These are phyloP conservation scores for Fusarium subglutinans DNA, from an alignment of 2,329 filamentous ascomycete genomes.

Conservation along the genomic window DNA sequence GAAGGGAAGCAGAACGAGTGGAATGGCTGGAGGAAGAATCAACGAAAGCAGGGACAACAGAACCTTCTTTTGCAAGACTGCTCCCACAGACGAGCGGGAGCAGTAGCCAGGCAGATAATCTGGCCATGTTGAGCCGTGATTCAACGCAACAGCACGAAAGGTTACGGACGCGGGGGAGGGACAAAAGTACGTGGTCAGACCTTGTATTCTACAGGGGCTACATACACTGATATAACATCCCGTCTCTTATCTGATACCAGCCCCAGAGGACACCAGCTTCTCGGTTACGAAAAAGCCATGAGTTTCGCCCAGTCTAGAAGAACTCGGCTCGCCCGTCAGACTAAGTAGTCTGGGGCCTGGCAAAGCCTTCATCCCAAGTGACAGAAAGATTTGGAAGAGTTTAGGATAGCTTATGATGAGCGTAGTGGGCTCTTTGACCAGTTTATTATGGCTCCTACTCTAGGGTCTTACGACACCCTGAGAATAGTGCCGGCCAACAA, in stretches of 20 bases:
- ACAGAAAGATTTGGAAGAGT: background rate
- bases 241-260: background rate
- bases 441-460: background rate
- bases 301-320: slow-evolving; percentile 2
- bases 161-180: background rate
- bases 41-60: slow-evolving; percentile 28
- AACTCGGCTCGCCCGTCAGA: background rate
- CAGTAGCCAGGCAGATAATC: slow-evolving; percentile 24
- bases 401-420: background rate
- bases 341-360: background rate
- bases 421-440: background rate
- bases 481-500: background rate
- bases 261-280: background rate
- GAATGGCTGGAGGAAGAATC: slow-evolving; percentile 25
- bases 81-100: slow-evolving; percentile 20
- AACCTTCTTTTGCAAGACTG: slow-evolving; percentile 34
- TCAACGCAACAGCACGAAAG: slow-evolving; percentile 12
- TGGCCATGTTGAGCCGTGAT: slow-evolving; percentile 28
- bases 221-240: slow-evolving; percentile 2
- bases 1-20: slow-evolving; percentile 26
- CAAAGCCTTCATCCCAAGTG: background rate
- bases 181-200: background rate
- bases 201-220: background rate
- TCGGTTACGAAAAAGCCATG: background rate
- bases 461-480: background rate